phyloP scores from a whole-genome alignment of 2,329 filamentous ascomycete species.

The Colletotrichum trifolii region DNA sequence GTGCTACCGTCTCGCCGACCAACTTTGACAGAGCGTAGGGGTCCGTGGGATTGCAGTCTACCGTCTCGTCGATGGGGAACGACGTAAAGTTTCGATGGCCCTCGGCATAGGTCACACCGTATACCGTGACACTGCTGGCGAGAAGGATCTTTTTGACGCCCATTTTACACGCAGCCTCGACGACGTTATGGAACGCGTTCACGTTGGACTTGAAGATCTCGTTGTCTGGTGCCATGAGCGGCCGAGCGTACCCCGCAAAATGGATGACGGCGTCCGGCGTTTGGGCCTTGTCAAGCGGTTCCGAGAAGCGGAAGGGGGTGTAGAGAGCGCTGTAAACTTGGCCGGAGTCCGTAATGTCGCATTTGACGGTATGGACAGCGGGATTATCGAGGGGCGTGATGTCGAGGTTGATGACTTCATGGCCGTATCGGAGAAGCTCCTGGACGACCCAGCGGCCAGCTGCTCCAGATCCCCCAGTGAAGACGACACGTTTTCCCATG shows the following conservation, averaged over 20 bases:
- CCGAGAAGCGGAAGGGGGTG: conserved; percentile 59
- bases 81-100: conserved; percentile 66
- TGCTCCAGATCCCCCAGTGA: conserved; percentile 50
- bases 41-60: conserved; percentile 70
- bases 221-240: conserved; percentile 71
- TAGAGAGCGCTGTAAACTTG: conserved; percentile 51
- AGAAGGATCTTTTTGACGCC: conserved; percentile 72
- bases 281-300: conserved; percentile 45
- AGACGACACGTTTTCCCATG: conserved; percentile 43
- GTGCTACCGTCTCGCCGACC: conserved; percentile 66
- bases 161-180: conserved; percentile 71
- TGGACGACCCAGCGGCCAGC: conserved; percentile 49
- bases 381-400: conserved; percentile 43
- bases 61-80: conserved; percentile 69
- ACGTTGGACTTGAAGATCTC: conserved; percentile 68
- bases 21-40: conserved; percentile 71
- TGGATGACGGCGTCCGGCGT: conserved; percentile 72
- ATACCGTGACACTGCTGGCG: conserved; percentile 68
- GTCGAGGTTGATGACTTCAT: conserved; percentile 50
- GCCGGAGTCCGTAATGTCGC: conserved; percentile 49
- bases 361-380: conserved; percentile 47
- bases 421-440: conserved; percentile 45
- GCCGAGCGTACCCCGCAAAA: conserved; percentile 68
- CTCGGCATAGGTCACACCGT: conserved; percentile 71
- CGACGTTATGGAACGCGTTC: conserved; percentile 68